Base-by-base conservation (phyloP, 169 alveolate species). In the Theileria orientalis region DNA sequence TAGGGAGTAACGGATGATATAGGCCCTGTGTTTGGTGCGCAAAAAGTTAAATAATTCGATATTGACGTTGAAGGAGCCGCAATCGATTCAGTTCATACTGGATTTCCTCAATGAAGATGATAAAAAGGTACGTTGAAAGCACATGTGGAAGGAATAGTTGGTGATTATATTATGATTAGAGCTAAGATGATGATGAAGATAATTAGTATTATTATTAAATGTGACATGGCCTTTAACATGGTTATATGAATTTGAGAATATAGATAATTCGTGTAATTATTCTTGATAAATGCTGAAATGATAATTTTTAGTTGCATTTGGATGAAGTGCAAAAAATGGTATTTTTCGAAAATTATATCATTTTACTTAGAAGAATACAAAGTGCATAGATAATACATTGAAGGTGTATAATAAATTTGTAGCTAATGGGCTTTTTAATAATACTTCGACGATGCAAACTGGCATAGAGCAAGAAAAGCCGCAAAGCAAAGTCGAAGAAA, bases 351-450 rank as follows among this genome's bases (percentile, higher is more conserved):
- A 6, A 56, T 23, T 30, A 56, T n/a, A 35, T 62, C 23, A 44
- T 44, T 62, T 21, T 62, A 42, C 72, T 62, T 23, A 62, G 72
- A 62, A 42, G 72, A 23, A 62, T 33, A 62, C 41, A 30, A 19
- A 3, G 72, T 42, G 60, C 57, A 62, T 62, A 42, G 42, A 21
- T 44, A 62, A 44, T 44, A 62, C 72, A 30, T 16, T 62, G 57
- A 44, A 62, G 27, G 57, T 62, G 37, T 62, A 62, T 44, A 62
- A 62, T 27, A 62, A 40, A 44, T 62, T 62, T 62, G 72, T 62
- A 40, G 60, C 30, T 40, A 23, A 33, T 44, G 72, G 72, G 27
- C 51, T 62, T 40, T 62, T 62, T 44, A 62, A 62, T 62, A 62
- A 44, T 44, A 37, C 23, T 42, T 40, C 72, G 21, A 37, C 57